Percentiles rank a stretch among this genome's conserved stretches.
Evolutionary conservation across 2,329 filamentous ascomycete genomes (phyloP).

Genomic region (Didymosphaeria variabile): DNA sequence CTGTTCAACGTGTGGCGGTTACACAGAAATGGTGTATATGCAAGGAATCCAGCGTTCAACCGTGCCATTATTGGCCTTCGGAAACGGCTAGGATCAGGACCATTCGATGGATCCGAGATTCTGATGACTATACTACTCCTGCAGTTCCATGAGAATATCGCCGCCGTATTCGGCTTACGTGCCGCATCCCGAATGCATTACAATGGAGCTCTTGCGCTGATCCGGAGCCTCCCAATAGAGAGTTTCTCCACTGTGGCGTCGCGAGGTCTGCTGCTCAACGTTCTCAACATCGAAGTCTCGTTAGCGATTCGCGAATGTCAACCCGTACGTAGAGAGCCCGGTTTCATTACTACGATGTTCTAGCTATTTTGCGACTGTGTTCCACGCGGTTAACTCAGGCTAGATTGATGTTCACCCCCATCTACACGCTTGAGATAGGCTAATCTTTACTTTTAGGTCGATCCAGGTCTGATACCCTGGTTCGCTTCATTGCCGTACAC

Average conservation of each 20-base stretch:
- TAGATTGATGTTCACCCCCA: neutral
- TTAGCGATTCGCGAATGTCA: constrained; percentile 6
- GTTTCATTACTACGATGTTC: neutral
- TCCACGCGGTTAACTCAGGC: neutral
- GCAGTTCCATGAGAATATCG: constrained; percentile 9
- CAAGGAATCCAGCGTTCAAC: constrained; percentile 5
- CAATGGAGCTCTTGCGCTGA: constrained; percentile 9
- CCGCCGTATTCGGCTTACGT: constrained; percentile 8
- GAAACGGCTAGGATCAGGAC: neutral
- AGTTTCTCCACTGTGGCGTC: neutral
- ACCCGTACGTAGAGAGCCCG: neutral
- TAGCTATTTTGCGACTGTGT: neutral
- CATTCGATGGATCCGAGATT: constrained; percentile 1
- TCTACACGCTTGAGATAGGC: neutral
- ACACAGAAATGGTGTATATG: neutral
- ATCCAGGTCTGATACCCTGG: constrained; percentile 3
- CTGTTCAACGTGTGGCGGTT: constrained; percentile 3
- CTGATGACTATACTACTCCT: constrained; percentile 9
- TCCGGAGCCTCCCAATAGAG: neutral
- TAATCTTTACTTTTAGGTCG: constrained; percentile 1
- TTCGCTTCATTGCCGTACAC: constrained; percentile 3
- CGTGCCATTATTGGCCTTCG: constrained; percentile 1
- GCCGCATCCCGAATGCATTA: constrained; percentile 5
- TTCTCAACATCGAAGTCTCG: constrained; percentile 8
- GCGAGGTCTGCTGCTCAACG: constrained; percentile 6